Conservation (phyloP, 257 asterid species). For the Sherardia arvensis region DNA sequence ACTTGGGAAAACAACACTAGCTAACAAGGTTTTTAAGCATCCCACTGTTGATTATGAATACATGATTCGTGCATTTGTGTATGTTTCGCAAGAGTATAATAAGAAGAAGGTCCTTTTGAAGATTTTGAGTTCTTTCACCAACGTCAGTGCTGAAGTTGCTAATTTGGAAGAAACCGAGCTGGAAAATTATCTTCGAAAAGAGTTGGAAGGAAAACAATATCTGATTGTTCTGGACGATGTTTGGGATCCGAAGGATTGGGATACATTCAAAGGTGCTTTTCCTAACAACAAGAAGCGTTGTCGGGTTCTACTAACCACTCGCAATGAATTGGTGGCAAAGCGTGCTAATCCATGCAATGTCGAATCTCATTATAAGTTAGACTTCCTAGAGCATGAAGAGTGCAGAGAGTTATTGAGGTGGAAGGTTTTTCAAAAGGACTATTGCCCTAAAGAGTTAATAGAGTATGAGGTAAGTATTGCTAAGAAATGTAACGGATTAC, state of each 20-base stretch:
- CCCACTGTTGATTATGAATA: background rate
- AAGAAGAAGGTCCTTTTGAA: background rate
- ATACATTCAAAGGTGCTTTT: background rate
- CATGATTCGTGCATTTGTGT: background rate
- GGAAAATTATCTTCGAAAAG: constrained; percentile 18
- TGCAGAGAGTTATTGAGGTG: constrained; percentile 24
- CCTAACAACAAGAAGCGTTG: constrained; percentile 1
- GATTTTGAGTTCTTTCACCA: constrained; percentile 8
- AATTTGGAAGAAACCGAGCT: constrained; percentile 29
- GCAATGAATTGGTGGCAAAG: background rate
- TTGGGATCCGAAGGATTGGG: constrained; percentile 18
- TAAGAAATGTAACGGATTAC: constrained; percentile 22
- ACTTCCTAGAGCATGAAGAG: constrained; percentile 9
- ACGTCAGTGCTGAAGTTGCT: constrained; percentile 19
- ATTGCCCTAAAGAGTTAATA: constrained; percentile 13
- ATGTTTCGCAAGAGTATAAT: background rate
- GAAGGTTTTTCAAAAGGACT: constrained; percentile 17
- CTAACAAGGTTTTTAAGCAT: background rate
- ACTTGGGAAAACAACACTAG: constrained; percentile 9
- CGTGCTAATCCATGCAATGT: background rate
- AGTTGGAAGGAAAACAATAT: constrained; percentile 27
- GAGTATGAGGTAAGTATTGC: constrained; percentile 11
- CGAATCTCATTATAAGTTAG: constrained; percentile 9
- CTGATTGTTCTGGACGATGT: constrained; percentile 56
- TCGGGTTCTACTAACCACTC: constrained; percentile 4